A percentile compares a stretch with the other conserved stretches of the same genome.
Evolutionary conservation across 225 moss, liverwort and hornwort genomes (phyloP).

Genomic region (Lunularia cruciata): DNA sequence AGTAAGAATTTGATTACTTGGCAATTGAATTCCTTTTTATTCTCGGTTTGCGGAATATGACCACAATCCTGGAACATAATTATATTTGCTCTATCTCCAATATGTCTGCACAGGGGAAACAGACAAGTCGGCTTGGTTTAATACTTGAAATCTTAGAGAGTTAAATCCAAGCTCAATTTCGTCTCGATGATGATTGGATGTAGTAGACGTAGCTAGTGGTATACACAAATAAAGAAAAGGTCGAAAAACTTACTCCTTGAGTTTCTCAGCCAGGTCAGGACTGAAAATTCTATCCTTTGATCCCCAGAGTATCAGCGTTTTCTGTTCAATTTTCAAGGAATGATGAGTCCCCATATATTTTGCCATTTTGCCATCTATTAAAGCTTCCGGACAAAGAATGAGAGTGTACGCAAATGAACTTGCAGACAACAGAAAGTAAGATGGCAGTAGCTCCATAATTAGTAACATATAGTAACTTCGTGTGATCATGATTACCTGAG

Average conservation of each 20-base stretch:
- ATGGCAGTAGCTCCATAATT: not conserved
- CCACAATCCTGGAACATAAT: constrained; percentile 30
- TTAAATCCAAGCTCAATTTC: not conserved
- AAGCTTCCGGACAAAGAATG: not conserved
- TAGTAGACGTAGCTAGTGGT: not conserved
- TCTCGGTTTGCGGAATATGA: constrained; percentile 47
- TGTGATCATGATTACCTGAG: constrained; percentile 29
- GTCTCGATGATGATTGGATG: not conserved
- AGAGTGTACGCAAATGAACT: not conserved
- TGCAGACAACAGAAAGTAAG: not conserved
- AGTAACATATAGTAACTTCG: not conserved
- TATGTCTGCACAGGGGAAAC: constrained; percentile 22
- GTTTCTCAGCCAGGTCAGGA: constrained; percentile 33
- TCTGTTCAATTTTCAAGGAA: constrained; percentile 21
- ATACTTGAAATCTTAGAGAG: too few species aligned
- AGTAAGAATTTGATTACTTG: constrained; percentile 31
- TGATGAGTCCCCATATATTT: not conserved
- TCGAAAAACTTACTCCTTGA: constrained; percentile 29
- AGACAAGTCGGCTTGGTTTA: too few species aligned
- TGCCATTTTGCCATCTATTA: too few species aligned
- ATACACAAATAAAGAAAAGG: not conserved
- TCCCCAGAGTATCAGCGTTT: constrained; percentile 50
- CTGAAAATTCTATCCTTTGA: constrained; percentile 41
- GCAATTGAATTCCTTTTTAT: constrained; percentile 27
- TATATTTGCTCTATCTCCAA: constrained; percentile 32